phyloP scores from a whole-genome alignment of 768 basidiomycete genomes.

The Calocera viscosa region DNA sequence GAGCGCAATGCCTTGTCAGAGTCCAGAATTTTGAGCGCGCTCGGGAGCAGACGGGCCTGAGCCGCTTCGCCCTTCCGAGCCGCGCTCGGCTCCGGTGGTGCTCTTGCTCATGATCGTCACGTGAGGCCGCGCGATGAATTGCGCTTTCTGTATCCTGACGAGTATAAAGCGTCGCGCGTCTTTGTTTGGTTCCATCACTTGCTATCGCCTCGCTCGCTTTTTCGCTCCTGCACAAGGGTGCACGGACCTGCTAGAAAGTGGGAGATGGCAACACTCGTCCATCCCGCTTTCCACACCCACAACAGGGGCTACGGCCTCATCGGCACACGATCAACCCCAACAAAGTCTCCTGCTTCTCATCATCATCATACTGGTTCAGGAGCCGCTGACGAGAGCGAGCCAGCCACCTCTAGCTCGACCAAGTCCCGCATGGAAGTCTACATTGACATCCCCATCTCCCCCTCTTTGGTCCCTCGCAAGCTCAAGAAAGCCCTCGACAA shows the following conservation, averaged over 20 bases:
- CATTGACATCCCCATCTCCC: background rate
- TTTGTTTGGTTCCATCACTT: conserved; percentile 7
- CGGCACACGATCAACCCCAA: background rate
- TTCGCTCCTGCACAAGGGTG: background rate
- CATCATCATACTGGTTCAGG: background rate
- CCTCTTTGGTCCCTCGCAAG: background rate
- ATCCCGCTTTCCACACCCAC: background rate
- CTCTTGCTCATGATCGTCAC: background rate
- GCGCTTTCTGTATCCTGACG: background rate
- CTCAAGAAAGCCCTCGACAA: background rate
- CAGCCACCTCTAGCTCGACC: background rate
- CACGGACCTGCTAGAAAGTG: background rate
- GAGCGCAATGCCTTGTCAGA: background rate
- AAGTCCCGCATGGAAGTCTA: conserved; percentile 4
- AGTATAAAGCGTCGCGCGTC: background rate
- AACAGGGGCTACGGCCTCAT: background rate
- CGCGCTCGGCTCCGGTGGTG: background rate
- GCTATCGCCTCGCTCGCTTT: background rate
- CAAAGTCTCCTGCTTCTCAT: background rate
- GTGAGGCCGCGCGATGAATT: background rate
- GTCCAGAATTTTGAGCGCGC: background rate
- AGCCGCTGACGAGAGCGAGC: background rate
- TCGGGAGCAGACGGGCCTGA: conserved; percentile 8
- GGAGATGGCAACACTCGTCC: background rate
- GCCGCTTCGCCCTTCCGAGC: too few relatives aligned